phyloP scores from a whole-genome alignment of 2,329 filamentous ascomycete genomes.

The Fusarium sp. region DNA sequence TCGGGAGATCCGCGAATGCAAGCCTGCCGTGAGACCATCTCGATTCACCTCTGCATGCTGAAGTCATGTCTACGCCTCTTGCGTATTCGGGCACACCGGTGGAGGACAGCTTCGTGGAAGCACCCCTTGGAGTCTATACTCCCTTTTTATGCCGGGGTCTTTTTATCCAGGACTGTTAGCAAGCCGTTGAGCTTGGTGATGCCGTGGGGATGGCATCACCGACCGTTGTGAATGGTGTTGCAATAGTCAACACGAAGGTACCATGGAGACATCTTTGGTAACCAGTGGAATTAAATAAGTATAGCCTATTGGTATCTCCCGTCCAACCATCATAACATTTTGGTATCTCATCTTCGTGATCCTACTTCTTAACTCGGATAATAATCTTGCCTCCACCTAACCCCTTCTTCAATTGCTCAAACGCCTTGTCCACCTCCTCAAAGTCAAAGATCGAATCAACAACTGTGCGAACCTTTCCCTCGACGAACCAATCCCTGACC shows the following conservation, averaged over 20 bases:
- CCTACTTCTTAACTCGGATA: slow-evolving; percentile 38
- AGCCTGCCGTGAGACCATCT: background rate
- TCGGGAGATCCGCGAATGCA: background rate
- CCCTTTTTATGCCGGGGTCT: background rate
- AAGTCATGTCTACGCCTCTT: background rate
- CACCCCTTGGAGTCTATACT: background rate
- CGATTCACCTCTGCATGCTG: background rate
- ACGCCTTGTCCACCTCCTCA: slow-evolving; percentile 66
- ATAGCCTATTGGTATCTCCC: background rate
- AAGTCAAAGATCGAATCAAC: slow-evolving; percentile 67
- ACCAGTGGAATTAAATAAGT: background rate
- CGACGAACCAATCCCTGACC: slow-evolving; percentile 64
- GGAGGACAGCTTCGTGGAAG: background rate
- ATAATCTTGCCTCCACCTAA: slow-evolving; percentile 72
- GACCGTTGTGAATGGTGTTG: background rate
- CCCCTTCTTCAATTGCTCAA: slow-evolving; percentile 67
- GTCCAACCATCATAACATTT: slow-evolving; percentile 1
- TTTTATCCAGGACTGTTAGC: background rate
- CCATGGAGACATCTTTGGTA: background rate
- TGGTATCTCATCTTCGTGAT: slow-evolving; percentile 8
- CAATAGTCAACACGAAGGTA: no score
- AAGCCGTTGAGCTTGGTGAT: background rate
- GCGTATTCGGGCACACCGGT: background rate
- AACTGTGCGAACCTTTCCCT: slow-evolving; percentile 67
- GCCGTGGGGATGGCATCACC: background rate